Conservation (phyloP, 2,329 filamentous ascomycete genomes). For the Fusarium sp. region DNA sequence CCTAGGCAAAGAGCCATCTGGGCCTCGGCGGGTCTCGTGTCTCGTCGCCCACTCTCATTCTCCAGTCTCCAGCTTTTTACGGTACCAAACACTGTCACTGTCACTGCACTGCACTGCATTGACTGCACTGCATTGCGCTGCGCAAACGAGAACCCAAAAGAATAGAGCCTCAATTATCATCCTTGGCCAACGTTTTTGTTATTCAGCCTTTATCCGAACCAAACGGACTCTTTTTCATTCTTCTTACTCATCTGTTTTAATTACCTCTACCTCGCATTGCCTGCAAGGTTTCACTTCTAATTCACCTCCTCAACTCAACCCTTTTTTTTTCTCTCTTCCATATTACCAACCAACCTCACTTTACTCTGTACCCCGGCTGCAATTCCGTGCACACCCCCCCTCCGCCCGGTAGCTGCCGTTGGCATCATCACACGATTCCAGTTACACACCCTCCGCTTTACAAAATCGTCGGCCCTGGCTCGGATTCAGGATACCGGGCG, state of each 20-base stretch:
- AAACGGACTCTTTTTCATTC: slow-evolving; percentile 2
- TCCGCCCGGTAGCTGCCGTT: slow-evolving; percentile 45
- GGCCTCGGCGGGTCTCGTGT: slow-evolving; percentile 14
- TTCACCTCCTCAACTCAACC: slow-evolving; percentile 1
- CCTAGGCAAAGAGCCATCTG: not conserved
- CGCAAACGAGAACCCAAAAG: slow-evolving; percentile 10
- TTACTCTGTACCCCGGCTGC: slow-evolving; percentile 37
- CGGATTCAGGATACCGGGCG: slow-evolving; percentile 40
- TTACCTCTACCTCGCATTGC: not conserved
- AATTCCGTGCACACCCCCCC: slow-evolving; percentile 45
- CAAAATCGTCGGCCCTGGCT: slow-evolving; percentile 43
- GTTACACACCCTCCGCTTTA: slow-evolving; percentile 49
- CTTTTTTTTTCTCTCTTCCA: slow-evolving; percentile 14
- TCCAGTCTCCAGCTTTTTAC: not conserved
- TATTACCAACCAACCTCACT: slow-evolving; percentile 18
- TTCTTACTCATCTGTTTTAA: not conserved
- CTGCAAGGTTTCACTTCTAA: not conserved
- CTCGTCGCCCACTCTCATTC: slow-evolving; percentile 3
- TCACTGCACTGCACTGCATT: not conserved
- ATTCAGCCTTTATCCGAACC: slow-evolving; percentile 8
- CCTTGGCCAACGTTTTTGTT: slow-evolving; percentile 11
- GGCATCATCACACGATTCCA: slow-evolving; percentile 51
- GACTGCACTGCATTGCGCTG: slow-evolving; percentile 7
- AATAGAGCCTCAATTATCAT: slow-evolving; percentile 31
- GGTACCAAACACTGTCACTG: slow-evolving; percentile 12